Percentiles rank a stretch among this genome's conserved stretches.
These are phyloP conservation scores for Lodderomyces orthopsilosis DNA, from an alignment of 1,139 yeast genomes.

Conservation along the genomic window DNA sequence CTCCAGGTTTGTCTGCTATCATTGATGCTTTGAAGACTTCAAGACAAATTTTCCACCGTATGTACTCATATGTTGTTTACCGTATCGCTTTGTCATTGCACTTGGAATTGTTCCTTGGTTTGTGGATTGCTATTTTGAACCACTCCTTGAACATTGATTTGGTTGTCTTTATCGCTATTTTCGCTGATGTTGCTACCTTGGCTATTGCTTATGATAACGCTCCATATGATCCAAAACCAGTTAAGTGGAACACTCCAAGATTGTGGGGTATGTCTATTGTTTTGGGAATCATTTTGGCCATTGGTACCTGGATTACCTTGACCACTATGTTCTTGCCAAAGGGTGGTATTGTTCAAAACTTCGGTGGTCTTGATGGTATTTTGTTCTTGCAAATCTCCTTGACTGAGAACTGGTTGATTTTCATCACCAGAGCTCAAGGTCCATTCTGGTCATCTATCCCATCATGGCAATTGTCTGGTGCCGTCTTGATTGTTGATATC, in stretches of 20 bases:
- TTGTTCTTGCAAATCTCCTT: conserved; percentile 88
- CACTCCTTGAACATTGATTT: conserved; percentile 78
- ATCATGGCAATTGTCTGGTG: conserved; percentile 95
- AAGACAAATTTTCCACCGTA: conserved; percentile 97
- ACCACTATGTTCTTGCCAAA: conserved; percentile 82
- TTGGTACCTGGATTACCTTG: conserved; percentile 91
- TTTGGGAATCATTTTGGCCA: conserved; percentile 76
- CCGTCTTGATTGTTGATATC: conserved; percentile 83
- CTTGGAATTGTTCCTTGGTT: conserved; percentile 88
- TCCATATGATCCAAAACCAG: conserved; percentile 95
- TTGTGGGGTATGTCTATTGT: conserved; percentile 93
- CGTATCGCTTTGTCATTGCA: conserved; percentile 92
- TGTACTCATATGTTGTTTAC: conserved; percentile 95
- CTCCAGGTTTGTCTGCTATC: conserved; percentile 94
- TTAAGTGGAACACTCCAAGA: conserved; percentile 98
- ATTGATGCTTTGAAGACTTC: conserved; percentile 93
- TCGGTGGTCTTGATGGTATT: conserved; percentile 90
- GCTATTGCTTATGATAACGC: conserved; percentile 97
- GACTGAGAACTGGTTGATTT: conserved; percentile 95
- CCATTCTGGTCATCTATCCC: conserved; percentile 93
- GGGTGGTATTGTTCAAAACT: conserved; percentile 84
- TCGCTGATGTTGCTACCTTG: conserved; percentile 93
- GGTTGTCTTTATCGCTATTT: conserved; percentile 91
- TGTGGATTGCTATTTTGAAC: conserved; percentile 92
- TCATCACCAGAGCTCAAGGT: conserved; percentile 93